A percentile compares a stretch with the other conserved stretches of the same genome.
These are phyloP conservation scores for Austropuccinia psidii DNA, from an alignment of 1,284 basidiomycete genomes.

Conservation along the genomic window DNA sequence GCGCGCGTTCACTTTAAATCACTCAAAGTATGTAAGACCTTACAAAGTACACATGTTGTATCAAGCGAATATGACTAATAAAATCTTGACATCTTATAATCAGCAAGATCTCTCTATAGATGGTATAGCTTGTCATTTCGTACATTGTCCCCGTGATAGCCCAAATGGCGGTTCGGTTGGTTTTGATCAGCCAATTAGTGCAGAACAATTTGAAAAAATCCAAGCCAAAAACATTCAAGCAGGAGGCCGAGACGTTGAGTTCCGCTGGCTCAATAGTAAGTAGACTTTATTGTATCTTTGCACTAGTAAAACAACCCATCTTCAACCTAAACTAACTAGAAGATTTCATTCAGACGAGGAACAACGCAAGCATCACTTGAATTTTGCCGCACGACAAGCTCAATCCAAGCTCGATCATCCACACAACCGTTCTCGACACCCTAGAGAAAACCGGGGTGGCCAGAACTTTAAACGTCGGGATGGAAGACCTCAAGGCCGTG, in stretches of 20 bases:
- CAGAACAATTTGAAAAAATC: constrained; percentile 13
- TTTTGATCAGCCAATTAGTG: constrained; percentile 9
- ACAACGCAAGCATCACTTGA: constrained; percentile 19
- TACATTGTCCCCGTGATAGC: not conserved
- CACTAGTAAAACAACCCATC: too few relatives aligned
- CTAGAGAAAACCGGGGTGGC: too few relatives aligned
- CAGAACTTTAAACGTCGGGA: too few relatives aligned
- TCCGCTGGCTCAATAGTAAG: constrained; percentile 23
- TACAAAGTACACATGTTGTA: too few relatives aligned
- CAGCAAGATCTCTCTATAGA: constrained; percentile 18
- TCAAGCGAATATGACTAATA: too few relatives aligned
- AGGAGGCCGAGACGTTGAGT: constrained; percentile 28
- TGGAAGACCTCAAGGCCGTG: too few relatives aligned
- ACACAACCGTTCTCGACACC: too few relatives aligned
- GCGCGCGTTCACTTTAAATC: constrained; percentile 17
- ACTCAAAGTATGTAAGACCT: constrained; percentile 23
- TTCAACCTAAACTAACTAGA: not conserved
- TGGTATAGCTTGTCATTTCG: constrained; percentile 21
- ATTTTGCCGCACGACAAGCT: constrained; percentile 20
- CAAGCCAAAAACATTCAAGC: constrained; percentile 25
- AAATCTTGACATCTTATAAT: not conserved
- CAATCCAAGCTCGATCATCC: not conserved
- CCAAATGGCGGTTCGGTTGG: constrained; percentile 5
- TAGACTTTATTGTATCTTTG: too few relatives aligned
- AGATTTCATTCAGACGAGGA: not conserved